phyloP scores from a whole-genome alignment of 495 filamentous ascomycete species.

The Pyronema domesticum region DNA sequence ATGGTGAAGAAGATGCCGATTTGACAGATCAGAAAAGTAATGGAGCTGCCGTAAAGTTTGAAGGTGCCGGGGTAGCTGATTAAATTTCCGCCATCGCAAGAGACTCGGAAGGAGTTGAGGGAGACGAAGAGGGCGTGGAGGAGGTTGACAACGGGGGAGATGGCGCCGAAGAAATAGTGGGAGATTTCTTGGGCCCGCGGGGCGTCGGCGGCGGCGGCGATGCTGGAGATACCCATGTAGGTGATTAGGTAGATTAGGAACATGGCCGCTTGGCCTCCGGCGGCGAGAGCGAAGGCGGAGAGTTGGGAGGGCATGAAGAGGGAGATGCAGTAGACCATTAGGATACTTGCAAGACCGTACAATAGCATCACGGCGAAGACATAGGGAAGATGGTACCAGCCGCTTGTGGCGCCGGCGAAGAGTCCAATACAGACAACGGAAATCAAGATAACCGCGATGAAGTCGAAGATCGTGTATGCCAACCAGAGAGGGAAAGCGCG shows the following conservation, averaged over 20 bases:
- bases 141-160: conserved; percentile 54
- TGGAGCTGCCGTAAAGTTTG: conserved; percentile 57
- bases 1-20: conserved; percentile 44
- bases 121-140: conserved; percentile 50
- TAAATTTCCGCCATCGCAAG: conserved; percentile 44
- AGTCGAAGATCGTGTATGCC: conserved; percentile 65
- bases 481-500: conserved; percentile 54
- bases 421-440: conserved; percentile 44
- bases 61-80: conserved; percentile 53
- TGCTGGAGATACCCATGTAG: conserved; percentile 50
- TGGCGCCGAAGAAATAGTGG: conserved; percentile 47
- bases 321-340: conserved; percentile 57
- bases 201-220: conserved; percentile 41
- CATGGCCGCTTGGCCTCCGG: conserved; percentile 51
- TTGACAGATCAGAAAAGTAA: conserved; percentile 58
- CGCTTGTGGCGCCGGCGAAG: conserved; percentile 37
- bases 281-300: conserved; percentile 55
- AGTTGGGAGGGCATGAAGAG: conserved; percentile 51
- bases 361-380: conserved; percentile 58
- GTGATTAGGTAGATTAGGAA: conserved; percentile 65
- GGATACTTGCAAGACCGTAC: conserved; percentile 52
- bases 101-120: conserved; percentile 58
- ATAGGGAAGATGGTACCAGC: conserved; percentile 56
- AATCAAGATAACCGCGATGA: conserved; percentile 42
- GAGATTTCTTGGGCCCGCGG: conserved; percentile 41